These are phyloP conservation scores for Amanita rimosa DNA, from an alignment of 768 basidiomycete genomes.

Conservation along the genomic window DNA sequence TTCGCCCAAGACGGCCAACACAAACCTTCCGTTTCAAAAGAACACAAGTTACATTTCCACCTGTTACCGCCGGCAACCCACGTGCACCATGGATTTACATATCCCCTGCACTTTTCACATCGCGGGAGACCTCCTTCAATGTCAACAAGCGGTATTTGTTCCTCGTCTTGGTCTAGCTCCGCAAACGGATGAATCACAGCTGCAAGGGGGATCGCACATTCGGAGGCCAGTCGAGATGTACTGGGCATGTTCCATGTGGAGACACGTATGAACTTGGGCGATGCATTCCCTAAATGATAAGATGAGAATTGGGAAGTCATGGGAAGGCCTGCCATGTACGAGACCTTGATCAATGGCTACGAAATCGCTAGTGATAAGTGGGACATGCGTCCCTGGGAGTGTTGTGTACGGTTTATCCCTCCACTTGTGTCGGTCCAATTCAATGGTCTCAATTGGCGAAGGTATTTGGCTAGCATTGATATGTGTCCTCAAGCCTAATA, in stretches of 20 bases:
- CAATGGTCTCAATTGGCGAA: constrained; percentile 74
- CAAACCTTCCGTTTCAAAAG: constrained; percentile 75
- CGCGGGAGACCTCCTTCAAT: constrained; percentile 67
- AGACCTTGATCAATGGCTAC: constrained; percentile 82
- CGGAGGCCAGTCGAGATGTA: constrained; percentile 64
- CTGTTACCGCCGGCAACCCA: constrained; percentile 75
- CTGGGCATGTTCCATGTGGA: constrained; percentile 86
- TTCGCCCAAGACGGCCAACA: constrained; percentile 4
- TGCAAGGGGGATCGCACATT: constrained; percentile 78
- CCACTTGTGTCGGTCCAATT: constrained; percentile 72
- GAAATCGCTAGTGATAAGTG: constrained; percentile 81
- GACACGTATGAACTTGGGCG: constrained; percentile 81
- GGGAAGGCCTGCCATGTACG: background rate
- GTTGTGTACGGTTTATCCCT: constrained; percentile 57
- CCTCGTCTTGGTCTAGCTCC: constrained; percentile 65
- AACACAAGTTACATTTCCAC: constrained; percentile 92
- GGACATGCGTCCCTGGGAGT: constrained; percentile 48
- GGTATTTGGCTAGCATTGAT: constrained; percentile 89
- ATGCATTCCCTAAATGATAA: constrained; percentile 57
- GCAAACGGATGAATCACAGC: constrained; percentile 88
- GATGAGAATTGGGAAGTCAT: background rate
- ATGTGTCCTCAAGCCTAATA: constrained; percentile 59
- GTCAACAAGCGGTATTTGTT: constrained; percentile 69
- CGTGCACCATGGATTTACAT: constrained; percentile 89
- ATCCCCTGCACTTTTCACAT: constrained; percentile 77